Evolutionary conservation across 2,329 filamentous ascomycete species (phyloP), one percentile per base, ranked within the genome.

Genomic region (Aspergillus sp.): DNA sequence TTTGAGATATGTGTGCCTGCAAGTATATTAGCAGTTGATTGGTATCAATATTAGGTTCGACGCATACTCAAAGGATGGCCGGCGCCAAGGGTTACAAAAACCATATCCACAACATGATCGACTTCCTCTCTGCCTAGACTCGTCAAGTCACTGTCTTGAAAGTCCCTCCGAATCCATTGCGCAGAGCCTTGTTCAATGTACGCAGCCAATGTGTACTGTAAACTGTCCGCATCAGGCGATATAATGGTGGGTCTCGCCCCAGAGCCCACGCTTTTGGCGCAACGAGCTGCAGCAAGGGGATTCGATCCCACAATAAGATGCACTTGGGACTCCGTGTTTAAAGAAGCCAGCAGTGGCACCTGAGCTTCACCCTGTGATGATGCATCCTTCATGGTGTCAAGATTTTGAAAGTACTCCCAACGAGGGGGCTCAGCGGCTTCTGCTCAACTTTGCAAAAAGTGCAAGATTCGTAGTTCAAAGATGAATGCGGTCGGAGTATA

Each of bases 301-400:
- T 93, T 95, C 38, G 90, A 89, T 62, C 95, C 95, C 65, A 98
- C 78, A 71, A 99, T 87, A 61, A 99, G 83, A 76, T 99, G 95
- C 46, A 93, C 67, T 57, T 82, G 79, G 2, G 72, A 75, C 43
- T 74, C 71, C 19, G 73, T 75, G 64, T 79, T 73, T 61, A 79
- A 68, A 23, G 80, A 77, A 28, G 76, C 72, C 67, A 82, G 70
- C 28, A 82, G 68, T 11, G 76, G 75, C 41, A 67, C 65, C 25
- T 67, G 61, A 25, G 58, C 59, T 46, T 61, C 64, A 25, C 65
- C 64, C 54, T 64, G 66, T 49, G 65, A 68, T 54, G 66, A 69
- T 41, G 70, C 67, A 60, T 74, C 70, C 61, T 68, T 75, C 74
- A 77, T 77, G n/a, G 53, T 74, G 62, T 60, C 59, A 48, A 66